Conservation (phyloP, 2,329 filamentous ascomycete species). For the Xylaria sp. region DNA sequence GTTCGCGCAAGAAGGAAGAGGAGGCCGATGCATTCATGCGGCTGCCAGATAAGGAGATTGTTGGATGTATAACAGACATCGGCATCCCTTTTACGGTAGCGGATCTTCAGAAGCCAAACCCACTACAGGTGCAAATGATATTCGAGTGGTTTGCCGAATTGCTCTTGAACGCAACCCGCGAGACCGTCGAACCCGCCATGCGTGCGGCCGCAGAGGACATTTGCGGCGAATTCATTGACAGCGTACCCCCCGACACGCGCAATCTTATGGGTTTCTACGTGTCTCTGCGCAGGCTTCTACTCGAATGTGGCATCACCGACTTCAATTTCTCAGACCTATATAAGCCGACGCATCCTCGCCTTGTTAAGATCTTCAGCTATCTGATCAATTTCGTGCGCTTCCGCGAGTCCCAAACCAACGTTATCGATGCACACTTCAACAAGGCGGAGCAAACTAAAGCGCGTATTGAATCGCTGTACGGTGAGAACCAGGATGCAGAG, state of each 20-base stretch:
- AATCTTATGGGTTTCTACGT: constrained; percentile 97
- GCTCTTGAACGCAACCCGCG: constrained; percentile 91
- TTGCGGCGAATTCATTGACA: constrained; percentile 84
- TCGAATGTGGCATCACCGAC: constrained; percentile 91
- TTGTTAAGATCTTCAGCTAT: constrained; percentile 96
- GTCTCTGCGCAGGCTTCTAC: constrained; percentile 79
- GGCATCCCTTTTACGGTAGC: constrained; percentile 87
- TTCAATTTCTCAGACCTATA: constrained; percentile 95
- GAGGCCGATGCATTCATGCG: constrained; percentile 69
- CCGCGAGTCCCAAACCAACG: constrained; percentile 87
- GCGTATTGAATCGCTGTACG: constrained; percentile 86
- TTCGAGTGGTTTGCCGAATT: constrained; percentile 98
- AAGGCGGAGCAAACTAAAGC: constrained; percentile 87
- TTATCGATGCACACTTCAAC: constrained; percentile 95
- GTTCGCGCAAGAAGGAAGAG: constrained; percentile 68
- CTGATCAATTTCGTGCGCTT: constrained; percentile 99
- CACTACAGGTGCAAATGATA: constrained; percentile 94
- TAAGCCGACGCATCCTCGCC: constrained; percentile 86
- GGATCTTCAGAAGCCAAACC: constrained; percentile 93
- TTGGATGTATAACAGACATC: constrained; percentile 96
- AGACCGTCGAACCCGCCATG: constrained; percentile 95
- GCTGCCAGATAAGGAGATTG: constrained; percentile 80
- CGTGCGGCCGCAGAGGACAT: constrained; percentile 89
- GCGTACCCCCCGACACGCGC: constrained; percentile 86
- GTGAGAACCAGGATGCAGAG: constrained; percentile 89